Evolutionary conservation across 1,284 basidiomycete species (phyloP).

Genomic region (Ceratobasidium sp.): DNA sequence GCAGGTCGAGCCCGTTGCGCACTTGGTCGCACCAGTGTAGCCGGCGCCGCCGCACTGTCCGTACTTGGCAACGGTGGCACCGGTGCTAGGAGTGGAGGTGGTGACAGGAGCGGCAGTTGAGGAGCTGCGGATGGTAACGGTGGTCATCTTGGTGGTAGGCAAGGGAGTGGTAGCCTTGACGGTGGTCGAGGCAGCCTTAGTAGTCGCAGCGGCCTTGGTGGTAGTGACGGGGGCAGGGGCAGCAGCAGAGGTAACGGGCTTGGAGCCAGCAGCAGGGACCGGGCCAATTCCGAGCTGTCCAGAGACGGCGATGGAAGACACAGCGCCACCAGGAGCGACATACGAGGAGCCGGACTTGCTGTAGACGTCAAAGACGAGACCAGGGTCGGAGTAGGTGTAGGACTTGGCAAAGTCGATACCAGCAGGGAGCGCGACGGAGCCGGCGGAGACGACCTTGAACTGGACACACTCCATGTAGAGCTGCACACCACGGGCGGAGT

Average conservation of each 20-base stretch:
- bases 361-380: slow-evolving; percentile 38
- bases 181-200: slow-evolving; percentile 2
- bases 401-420: slow-evolving; percentile 31
- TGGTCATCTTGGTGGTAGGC: too few species aligned
- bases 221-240: slow-evolving; percentile 10
- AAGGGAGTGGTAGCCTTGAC: background rate
- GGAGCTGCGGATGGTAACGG: too few species aligned
- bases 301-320: slow-evolving; percentile 22
- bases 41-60: slow-evolving; percentile 38
- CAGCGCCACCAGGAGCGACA: slow-evolving; percentile 29
- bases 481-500: slow-evolving; percentile 39
- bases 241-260: slow-evolving; percentile 18
- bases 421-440: slow-evolving; percentile 1
- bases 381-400: slow-evolving; percentile 16
- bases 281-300: slow-evolving; percentile 29
- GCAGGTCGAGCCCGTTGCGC: slow-evolving; percentile 32
- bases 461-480: slow-evolving; percentile 43
- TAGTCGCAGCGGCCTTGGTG: slow-evolving; percentile 20
- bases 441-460: slow-evolving; percentile 34
- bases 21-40: slow-evolving; percentile 31
- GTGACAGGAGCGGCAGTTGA: background rate
- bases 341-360: slow-evolving; percentile 6
- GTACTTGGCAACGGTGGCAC: slow-evolving; percentile 10
- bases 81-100: background rate
- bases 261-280: slow-evolving; percentile 32